These are phyloP conservation scores for Canariomyces notabilis DNA, from an alignment of 2,329 filamentous ascomycete genomes.

Conservation along the genomic window DNA sequence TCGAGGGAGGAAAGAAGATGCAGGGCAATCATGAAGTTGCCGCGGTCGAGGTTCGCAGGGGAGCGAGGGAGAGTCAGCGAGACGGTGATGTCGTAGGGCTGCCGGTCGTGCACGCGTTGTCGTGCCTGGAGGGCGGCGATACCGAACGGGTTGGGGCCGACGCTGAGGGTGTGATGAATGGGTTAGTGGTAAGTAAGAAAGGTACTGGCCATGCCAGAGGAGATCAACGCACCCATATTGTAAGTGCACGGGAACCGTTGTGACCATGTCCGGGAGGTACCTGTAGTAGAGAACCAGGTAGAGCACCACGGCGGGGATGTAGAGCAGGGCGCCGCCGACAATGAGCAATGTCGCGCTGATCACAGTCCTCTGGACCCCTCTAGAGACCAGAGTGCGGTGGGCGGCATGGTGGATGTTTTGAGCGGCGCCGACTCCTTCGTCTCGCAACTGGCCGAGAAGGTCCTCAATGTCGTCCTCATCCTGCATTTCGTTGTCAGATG, in stretches of 20 bases:
- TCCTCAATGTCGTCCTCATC: background rate
- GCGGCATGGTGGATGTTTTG: constrained; percentile 7
- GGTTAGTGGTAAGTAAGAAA: background rate
- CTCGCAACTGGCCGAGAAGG: background rate
- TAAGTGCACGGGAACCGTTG: constrained; percentile 48
- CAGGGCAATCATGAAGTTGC: constrained; percentile 93
- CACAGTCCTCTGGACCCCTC: constrained; percentile 45
- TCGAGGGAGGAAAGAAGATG: constrained; percentile 52
- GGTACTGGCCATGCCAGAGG: background rate
- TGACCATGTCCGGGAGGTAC: constrained; percentile 52
- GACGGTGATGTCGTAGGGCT: constrained; percentile 80
- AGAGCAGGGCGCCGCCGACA: constrained; percentile 39
- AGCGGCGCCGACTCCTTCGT: background rate
- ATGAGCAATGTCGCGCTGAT: constrained; percentile 44
- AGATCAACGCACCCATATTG: constrained; percentile 51
- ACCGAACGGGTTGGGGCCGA: constrained; percentile 49
- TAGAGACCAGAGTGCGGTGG: constrained; percentile 42
- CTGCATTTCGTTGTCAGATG: background rate
- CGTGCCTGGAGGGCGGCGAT: constrained; percentile 39
- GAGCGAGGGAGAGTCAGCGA: constrained; percentile 73
- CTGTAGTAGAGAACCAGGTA: constrained; percentile 52
- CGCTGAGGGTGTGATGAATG: constrained; percentile 31
- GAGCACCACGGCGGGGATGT: constrained; percentile 43
- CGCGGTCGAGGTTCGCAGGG: constrained; percentile 65
- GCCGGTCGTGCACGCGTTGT: constrained; percentile 58